Percentiles rank a stretch among this genome's conserved stretches.
phyloP scores from a whole-genome alignment of 2,329 filamentous ascomycete species.

The Fusarium coffeatum region DNA sequence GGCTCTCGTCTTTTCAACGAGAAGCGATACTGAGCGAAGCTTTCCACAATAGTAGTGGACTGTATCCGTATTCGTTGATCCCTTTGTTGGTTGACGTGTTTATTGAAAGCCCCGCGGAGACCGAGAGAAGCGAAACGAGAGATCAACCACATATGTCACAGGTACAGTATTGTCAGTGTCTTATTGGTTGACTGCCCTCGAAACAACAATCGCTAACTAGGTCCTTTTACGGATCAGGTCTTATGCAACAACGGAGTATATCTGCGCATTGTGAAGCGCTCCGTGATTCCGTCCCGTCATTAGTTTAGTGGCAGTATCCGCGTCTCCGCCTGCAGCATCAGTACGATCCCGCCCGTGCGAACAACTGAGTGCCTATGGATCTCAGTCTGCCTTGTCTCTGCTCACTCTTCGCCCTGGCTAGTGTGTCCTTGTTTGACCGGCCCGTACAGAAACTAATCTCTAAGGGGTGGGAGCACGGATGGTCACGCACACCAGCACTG shows the following conservation, averaged over 20 bases:
- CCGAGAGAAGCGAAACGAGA: conserved; percentile 12
- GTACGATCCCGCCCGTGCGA: conserved; percentile 39
- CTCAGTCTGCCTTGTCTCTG: neutral
- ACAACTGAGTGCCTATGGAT: neutral
- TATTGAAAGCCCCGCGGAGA: conserved; percentile 7
- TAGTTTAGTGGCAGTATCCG: conserved; percentile 28
- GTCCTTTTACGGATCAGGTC: neutral
- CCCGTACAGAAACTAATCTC: neutral
- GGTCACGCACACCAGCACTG: conserved; percentile 22
- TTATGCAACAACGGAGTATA: neutral
- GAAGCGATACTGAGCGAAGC: neutral
- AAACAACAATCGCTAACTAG: neutral
- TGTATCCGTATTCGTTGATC: neutral
- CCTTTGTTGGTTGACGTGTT: neutral
- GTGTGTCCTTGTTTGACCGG: neutral
- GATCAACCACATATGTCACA: neutral
- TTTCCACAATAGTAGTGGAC: neutral
- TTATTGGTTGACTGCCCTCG: neutral
- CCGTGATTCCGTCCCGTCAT: conserved; percentile 37
- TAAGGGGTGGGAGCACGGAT: conserved; percentile 25
- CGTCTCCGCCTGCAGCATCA: conserved; percentile 27
- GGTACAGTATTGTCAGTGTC: neutral
- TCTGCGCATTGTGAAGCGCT: conserved; percentile 16
- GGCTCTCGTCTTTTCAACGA: conserved; percentile 1
- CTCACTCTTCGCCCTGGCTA: conserved; percentile 7